A percentile compares a stretch with the other conserved stretches of the same genome.
phyloP scores from a whole-genome alignment of 2,329 filamentous ascomycete species.

The Cladophialophora chaetospira region DNA sequence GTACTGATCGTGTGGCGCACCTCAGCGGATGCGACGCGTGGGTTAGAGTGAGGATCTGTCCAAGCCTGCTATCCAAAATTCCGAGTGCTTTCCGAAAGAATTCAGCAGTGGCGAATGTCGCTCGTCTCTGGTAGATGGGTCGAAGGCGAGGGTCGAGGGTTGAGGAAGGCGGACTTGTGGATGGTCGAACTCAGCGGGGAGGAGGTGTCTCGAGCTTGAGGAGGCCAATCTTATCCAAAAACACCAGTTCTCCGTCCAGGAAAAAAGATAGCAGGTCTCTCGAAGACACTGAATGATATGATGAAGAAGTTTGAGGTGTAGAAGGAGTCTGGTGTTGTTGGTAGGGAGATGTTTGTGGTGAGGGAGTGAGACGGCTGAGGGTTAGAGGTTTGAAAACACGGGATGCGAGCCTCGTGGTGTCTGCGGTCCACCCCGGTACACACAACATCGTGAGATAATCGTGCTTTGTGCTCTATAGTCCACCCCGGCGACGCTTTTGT shows the following conservation, averaged over 20 bases:
- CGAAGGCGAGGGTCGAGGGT: neutral
- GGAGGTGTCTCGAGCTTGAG: neutral
- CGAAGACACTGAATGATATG: neutral
- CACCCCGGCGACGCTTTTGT: conserved; percentile 8
- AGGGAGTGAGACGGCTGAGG: neutral
- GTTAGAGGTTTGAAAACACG: conserved; percentile 1
- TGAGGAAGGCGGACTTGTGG: neutral
- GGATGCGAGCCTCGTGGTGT: conserved; percentile 7
- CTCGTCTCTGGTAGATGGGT: neutral
- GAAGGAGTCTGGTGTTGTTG: neutral
- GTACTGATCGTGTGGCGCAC: no score
- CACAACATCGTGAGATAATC: neutral
- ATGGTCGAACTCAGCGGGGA: neutral
- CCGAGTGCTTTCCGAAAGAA: neutral
- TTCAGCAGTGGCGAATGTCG: neutral
- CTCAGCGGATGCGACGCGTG: no score
- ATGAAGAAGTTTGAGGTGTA: neutral
- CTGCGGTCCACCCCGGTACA: conserved; percentile 10
- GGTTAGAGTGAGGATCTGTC: neutral
- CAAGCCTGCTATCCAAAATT: neutral
- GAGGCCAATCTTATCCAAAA: neutral
- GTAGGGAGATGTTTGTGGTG: conserved; percentile 4
- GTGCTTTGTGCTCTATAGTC: conserved; percentile 11
- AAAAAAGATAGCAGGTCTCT: neutral
- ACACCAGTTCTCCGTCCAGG: neutral